Conservation (phyloP, 805 yeast species). For the Suhomyces prunicola region DNA sequence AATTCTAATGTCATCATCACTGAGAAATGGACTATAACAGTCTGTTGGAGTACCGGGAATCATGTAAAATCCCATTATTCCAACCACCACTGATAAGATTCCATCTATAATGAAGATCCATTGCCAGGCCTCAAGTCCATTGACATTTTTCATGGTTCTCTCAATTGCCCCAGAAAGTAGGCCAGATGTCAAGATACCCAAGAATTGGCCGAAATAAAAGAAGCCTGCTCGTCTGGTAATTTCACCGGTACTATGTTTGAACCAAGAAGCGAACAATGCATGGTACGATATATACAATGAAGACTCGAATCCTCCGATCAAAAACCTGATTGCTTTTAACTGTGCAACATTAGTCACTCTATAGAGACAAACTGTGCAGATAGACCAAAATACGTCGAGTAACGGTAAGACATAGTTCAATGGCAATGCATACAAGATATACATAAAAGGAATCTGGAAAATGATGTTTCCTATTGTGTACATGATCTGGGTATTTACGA, state of each 20-base stretch:
- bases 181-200: constrained; percentile 29
- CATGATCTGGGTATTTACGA: constrained; percentile 18
- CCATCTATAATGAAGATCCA: constrained; percentile 26
- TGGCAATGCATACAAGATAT: constrained; percentile 18
- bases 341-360: constrained; percentile 16
- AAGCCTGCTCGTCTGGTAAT: constrained; percentile 32
- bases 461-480: constrained; percentile 22
- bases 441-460: constrained; percentile 24
- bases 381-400: constrained; percentile 19
- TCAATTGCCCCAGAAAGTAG: constrained; percentile 21
- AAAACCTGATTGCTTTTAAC: constrained; percentile 18
- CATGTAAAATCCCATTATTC: constrained; percentile 15
- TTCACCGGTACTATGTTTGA: constrained; percentile 43
- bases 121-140: constrained; percentile 16
- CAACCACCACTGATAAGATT: constrained; percentile 18
- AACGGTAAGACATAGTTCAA: constrained; percentile 19
- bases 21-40: constrained; percentile 50
- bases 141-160: not conserved
- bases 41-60: constrained; percentile 24
- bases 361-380: constrained; percentile 15
- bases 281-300: constrained; percentile 9
- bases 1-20: constrained; percentile 55
- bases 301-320: constrained; percentile 19
- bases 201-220: constrained; percentile 29
- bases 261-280: constrained; percentile 48